Conservation (phyloP, 495 filamentous ascomycete species). For the Podospora fimiseda region DNA sequence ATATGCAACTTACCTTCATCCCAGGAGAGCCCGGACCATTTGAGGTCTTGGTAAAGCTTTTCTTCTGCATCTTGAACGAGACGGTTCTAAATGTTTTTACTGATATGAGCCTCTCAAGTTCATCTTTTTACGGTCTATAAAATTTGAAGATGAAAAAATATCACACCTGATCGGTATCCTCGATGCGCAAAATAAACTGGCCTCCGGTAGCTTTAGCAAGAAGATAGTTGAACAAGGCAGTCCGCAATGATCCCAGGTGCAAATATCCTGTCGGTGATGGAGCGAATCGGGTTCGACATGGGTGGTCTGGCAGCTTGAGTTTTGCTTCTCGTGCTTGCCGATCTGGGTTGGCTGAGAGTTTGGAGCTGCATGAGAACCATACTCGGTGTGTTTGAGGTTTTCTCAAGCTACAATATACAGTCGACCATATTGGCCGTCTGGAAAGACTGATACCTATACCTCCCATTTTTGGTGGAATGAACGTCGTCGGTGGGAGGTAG, state of each 20-base stretch:
- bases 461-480: neutral
- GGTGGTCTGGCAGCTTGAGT: conserved; percentile 46
- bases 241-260: conserved; percentile 85
- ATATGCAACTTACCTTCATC: conserved; percentile 80
- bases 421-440: neutral
- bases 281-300: conserved; percentile 88
- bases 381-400: neutral
- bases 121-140: no score
- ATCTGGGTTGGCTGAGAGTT: neutral
- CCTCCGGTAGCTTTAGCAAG: conserved; percentile 81
- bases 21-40: conserved; percentile 88
- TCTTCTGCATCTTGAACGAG: conserved; percentile 67
- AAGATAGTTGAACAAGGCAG: conserved; percentile 88
- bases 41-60: conserved; percentile 66
- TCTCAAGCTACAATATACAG: neutral
- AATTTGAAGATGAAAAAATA: neutral
- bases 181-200: conserved; percentile 86
- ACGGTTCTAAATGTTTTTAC: conserved; percentile 22
- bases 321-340: neutral
- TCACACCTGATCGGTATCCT: conserved; percentile 88
- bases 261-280: conserved; percentile 92
- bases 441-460: neutral
- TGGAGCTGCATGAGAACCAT: conserved; percentile 1
- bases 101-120: no score
- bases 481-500: neutral